Percentiles rank a stretch among this genome's conserved stretches.
These are phyloP conservation scores for Globisporangium splendens DNA, from an alignment of 352 stramenopile genomes.

Conservation along the genomic window DNA sequence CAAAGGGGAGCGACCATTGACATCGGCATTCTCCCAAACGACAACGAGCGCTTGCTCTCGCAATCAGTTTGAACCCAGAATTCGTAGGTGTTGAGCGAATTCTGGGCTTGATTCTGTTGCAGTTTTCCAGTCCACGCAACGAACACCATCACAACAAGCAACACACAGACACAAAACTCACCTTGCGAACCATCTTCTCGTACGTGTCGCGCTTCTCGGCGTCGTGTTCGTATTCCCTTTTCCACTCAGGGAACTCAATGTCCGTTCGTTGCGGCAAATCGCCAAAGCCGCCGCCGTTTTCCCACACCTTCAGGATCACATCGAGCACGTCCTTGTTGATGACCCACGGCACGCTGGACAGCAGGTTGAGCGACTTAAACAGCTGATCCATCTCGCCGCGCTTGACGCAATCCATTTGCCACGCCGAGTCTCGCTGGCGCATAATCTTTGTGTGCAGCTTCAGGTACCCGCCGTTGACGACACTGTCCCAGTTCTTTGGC, in stretches of 20 bases:
- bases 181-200: conserved; percentile 70
- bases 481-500: conserved; percentile 87
- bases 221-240: conserved; percentile 68
- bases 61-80: conserved; percentile 86
- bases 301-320: conserved; percentile 90
- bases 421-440: conserved; percentile 77
- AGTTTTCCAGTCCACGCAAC: conserved; percentile 8
- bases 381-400: conserved; percentile 83
- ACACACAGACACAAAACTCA: conserved; percentile 26
- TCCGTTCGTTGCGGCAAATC: conserved; percentile 89
- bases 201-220: conserved; percentile 52
- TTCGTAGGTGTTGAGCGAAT: conserved; percentile 36
- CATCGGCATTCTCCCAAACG: conserved; percentile 8
- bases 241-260: conserved; percentile 50
- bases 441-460: conserved; percentile 92
- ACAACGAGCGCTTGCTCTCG: conserved; percentile 53
- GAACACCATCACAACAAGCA: neutral
- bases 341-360: conserved; percentile 92
- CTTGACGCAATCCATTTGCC: conserved; percentile 88
- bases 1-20: conserved; percentile 2
- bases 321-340: conserved; percentile 95
- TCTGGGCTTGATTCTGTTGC: conserved; percentile 86
- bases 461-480: conserved; percentile 92
- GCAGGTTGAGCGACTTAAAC: conserved; percentile 90
- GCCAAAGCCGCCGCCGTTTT: conserved; percentile 88